Base-by-base conservation (phyloP, 768 basidiomycete genomes). In the Auriscalpium vulgare region DNA sequence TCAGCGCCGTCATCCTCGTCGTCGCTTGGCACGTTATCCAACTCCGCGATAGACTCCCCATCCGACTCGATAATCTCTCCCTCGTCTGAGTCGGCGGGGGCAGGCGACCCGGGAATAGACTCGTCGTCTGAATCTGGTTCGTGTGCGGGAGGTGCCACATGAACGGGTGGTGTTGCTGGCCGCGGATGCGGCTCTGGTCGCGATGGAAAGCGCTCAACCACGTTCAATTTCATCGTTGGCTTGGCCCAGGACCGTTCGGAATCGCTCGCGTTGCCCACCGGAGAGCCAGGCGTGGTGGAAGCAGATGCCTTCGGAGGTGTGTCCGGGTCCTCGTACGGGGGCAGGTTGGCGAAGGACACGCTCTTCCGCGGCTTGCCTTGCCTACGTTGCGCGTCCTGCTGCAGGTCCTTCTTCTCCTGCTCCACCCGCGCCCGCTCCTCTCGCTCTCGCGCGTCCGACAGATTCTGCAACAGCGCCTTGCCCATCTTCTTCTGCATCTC, bases 401-500 rank as follows among this genome's bases (percentile, higher is more conserved):
- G 50, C 34, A 58, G 37, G 8, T 71, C 65, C 51, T 72, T 67
- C 51, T 70, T 65, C 1, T 64, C 66, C 50, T 67, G 62, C 16
- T 55, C 67, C n/a, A 56, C 63, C 54, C 66, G 61, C 37, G 66
- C 72, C 51, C 69, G 68, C 34, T 74, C 71, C 37, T 71, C 76
- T 38, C 69, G 63, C 54, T 74, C 73, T 51, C 68, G 73, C 16
- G 73, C 68, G 47, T 75, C 68, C 7, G 74, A 68, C 54, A 79
- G 65, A 55, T 76, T 76, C 47, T 68, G 67, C 43, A 90, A 56
- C 40, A 91, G 72, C 0, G 86, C 82, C 61, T 77, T 82, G 2
- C 87, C 88, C 86, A 91, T 88, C 71, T 82, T 87, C 74, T 82
- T 86, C 67, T 88, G 87, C 66, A 88, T 70, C 56, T 84, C 75